These are phyloP conservation scores for Phialocephala subalpina DNA, from an alignment of 2,329 filamentous ascomycete genomes.

Conservation along the genomic window DNA sequence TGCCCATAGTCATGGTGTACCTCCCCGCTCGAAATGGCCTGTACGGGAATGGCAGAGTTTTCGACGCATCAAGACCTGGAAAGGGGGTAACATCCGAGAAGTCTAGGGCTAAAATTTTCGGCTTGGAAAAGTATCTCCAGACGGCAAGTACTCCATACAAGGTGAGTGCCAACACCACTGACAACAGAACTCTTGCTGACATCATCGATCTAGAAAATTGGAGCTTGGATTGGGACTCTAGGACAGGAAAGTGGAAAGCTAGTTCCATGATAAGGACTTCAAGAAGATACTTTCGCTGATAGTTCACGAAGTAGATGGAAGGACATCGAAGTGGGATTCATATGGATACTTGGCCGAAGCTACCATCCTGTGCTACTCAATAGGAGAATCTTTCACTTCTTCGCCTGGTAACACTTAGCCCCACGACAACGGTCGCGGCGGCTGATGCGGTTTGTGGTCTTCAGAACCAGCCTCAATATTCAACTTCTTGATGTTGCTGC, in stretches of 20 bases:
- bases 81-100: constrained; percentile 22
- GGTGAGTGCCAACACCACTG: constrained; percentile 8
- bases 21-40: constrained; percentile 36
- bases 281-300: neutral
- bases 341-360: neutral
- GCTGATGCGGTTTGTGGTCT: neutral
- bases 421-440: neutral
- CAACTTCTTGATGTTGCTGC: neutral
- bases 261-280: neutral
- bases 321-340: neutral
- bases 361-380: neutral
- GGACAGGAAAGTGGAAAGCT: neutral
- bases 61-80: constrained; percentile 25
- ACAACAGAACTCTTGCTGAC: neutral
- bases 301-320: neutral
- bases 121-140: constrained; percentile 20
- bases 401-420: neutral
- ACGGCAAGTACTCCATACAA: neutral
- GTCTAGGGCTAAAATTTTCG: constrained; percentile 19
- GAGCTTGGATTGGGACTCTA: neutral
- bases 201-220: neutral
- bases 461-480: neutral
- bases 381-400: neutral
- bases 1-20: constrained; percentile 41
- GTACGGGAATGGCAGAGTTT: constrained; percentile 28